Base-by-base conservation (phyloP, 2,329 filamentous ascomycete species). In the Stylonectria norvegica region DNA sequence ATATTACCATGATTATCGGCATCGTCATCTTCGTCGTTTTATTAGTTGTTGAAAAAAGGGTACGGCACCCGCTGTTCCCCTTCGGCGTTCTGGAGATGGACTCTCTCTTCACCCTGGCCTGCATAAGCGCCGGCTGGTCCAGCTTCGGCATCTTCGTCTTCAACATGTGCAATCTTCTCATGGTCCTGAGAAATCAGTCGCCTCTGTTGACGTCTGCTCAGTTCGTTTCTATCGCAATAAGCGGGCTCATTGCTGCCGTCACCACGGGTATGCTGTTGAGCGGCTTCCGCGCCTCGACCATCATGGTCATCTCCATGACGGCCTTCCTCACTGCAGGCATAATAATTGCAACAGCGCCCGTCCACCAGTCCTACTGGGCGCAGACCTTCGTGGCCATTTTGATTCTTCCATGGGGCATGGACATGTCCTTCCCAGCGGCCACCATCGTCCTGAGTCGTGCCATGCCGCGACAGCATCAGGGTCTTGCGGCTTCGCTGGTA, bases 341-440 rank as follows among this genome's bases (percentile, higher is more conserved):
- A n/a, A 58, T 75, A 11, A 58, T 67, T n/a, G 61, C 64, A 2
- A 68, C 65, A 20, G 63, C 70, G 8, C 75, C 78, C 0, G 63
- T 71, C 0, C 43, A 67, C 10, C 76, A 82, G 57, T 72, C 63
- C 2, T 85, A 83, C 59, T 85, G 80, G 81, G 66, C 65, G 27
- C 72, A 80, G 48, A 67, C 72, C 0, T 84, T 85, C 53, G 67
- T 79, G 10, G 67, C 67, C n/a, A 32, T 47, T 15, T 23, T 47
- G 7, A 14, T 41, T 6, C 18, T 67, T 75, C 71, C 75, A 1
- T 78, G 71, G 56, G 76, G 78, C 6, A 78, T 81, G 73, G 79
- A 83, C 55, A 80, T 83, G 69, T 75, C 68, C 7, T 80, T 80
- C 50, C 79, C 80, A 1, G 72, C 77, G 0, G 76, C 74, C 1